These are phyloP conservation scores for Gremmenia infestans DNA, from an alignment of 2,329 filamentous ascomycete genomes.

Conservation along the genomic window DNA sequence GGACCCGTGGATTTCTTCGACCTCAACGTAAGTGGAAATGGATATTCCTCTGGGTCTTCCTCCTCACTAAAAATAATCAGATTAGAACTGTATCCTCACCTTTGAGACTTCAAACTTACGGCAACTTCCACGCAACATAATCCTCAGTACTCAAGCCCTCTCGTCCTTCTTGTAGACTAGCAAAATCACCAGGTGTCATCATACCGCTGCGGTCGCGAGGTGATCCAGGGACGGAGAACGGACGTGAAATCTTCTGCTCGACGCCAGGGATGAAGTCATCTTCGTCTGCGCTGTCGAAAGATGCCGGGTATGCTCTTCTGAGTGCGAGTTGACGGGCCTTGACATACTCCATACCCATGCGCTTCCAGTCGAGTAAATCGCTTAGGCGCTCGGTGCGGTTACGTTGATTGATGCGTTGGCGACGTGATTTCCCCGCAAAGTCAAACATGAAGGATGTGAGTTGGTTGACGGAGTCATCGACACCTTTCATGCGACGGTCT, in stretches of 20 bases:
- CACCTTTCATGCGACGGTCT: constrained; percentile 87
- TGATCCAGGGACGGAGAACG: constrained; percentile 89
- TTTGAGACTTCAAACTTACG: constrained; percentile 58
- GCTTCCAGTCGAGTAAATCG: constrained; percentile 96
- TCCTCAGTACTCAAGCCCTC: constrained; percentile 95
- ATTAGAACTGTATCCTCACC: constrained; percentile 8
- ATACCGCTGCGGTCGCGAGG: constrained; percentile 87
- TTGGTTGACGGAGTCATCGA: constrained; percentile 97
- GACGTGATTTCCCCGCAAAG: constrained; percentile 85
- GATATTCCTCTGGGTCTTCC: constrained; percentile 79
- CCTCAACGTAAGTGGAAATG: constrained; percentile 63
- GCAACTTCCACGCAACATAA: constrained; percentile 96
- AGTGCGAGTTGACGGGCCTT: constrained; percentile 93
- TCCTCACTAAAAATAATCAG: constrained; percentile 61
- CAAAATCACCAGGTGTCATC: constrained; percentile 99
- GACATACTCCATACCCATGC: constrained; percentile 99
- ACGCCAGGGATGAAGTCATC: constrained; percentile 88
- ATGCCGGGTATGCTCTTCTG: constrained; percentile 82
- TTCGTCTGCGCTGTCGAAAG: constrained; percentile 75
- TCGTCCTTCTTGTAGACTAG: constrained; percentile 86
- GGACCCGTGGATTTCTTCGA: constrained; percentile 34
- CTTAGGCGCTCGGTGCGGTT: constrained; percentile 94
- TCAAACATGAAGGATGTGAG: constrained; percentile 90
- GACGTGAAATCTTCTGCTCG: constrained; percentile 91
- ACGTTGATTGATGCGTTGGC: constrained; percentile 97